Conservation (phyloP, 345 rosid species). For the Rhodamnia argentea region DNA sequence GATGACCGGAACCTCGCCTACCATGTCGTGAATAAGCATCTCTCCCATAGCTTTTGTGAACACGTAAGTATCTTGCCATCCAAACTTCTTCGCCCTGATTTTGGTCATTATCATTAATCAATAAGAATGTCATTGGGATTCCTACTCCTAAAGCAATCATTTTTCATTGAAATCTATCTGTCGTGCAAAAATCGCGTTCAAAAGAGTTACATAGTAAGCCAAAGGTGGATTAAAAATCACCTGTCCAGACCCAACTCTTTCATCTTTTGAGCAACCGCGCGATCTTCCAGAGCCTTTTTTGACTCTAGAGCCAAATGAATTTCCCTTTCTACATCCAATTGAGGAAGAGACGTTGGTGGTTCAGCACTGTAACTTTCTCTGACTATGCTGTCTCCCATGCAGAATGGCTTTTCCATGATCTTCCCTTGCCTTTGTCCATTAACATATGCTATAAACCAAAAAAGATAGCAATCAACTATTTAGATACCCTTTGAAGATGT, state of each 20-base stretch:
- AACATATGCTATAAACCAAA: constrained; percentile 54
- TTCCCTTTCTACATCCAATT: constrained; percentile 56
- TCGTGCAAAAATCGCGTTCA: background rate
- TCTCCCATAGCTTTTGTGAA: constrained; percentile 99
- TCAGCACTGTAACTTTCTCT: constrained; percentile 36
- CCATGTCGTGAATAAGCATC: constrained; percentile 64
- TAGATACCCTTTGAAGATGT: background rate
- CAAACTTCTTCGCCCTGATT: constrained; percentile 68
- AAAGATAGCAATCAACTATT: background rate
- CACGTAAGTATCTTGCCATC: constrained; percentile 93
- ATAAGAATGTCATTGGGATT: background rate
- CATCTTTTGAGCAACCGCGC: constrained; percentile 46
- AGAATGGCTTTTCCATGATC: constrained; percentile 74
- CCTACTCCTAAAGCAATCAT: background rate
- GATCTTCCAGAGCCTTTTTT: constrained; percentile 19
- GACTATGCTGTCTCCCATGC: constrained; percentile 63
- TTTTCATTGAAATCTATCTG: background rate
- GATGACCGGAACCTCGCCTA: constrained; percentile 77
- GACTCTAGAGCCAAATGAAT: constrained; percentile 39
- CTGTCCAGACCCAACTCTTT: constrained; percentile 77
- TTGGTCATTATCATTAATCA: background rate
- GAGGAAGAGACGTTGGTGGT: constrained; percentile 10
- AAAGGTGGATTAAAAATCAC: constrained; percentile 11
- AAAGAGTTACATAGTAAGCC: background rate
- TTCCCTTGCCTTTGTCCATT: constrained; percentile 94